These are phyloP conservation scores for Cinnamomum chago DNA, from an alignment of 164 flowering plant genomes.

Conservation along the genomic window DNA sequence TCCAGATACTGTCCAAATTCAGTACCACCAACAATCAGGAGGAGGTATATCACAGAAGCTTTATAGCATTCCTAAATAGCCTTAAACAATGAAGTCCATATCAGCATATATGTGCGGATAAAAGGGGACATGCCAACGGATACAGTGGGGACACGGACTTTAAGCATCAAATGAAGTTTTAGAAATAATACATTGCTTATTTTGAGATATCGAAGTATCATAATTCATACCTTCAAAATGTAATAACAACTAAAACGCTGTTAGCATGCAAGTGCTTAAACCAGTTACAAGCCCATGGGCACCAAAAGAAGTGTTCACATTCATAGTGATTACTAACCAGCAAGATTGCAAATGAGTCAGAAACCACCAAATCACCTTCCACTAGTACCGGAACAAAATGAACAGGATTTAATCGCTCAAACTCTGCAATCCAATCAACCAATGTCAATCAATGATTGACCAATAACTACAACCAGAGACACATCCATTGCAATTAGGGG, in stretches of 20 bases:
- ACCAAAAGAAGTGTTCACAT: neutral
- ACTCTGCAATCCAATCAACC: slow-evolving; percentile 36
- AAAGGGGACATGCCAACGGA: neutral
- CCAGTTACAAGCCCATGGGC: neutral
- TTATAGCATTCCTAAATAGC: no score
- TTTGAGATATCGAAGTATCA: no score
- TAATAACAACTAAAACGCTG: neutral
- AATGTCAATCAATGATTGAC: neutral
- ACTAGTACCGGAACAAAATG: slow-evolving; percentile 53
- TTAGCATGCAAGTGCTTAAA: neutral
- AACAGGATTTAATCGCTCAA: slow-evolving; percentile 56
- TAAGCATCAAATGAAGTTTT: neutral
- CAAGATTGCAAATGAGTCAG: slow-evolving; percentile 63
- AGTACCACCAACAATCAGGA: slow-evolving; percentile 2
- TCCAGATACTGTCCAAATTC: slow-evolving; percentile 45
- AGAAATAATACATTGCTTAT: neutral
- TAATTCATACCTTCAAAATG: no score
- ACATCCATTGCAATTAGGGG: neutral
- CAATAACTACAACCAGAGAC: neutral
- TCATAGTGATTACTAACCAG: slow-evolving; percentile 35
- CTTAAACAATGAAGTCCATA: no score
- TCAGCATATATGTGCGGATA: neutral
- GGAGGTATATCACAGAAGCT: slow-evolving; percentile 1
- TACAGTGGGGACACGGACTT: neutral
- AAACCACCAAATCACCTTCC: slow-evolving; percentile 55